Evolutionary conservation across 352 stramenopile genomes (phyloP), one percentile per base, ranked within the genome.

Genomic region (Phytophthora agathidicida): DNA sequence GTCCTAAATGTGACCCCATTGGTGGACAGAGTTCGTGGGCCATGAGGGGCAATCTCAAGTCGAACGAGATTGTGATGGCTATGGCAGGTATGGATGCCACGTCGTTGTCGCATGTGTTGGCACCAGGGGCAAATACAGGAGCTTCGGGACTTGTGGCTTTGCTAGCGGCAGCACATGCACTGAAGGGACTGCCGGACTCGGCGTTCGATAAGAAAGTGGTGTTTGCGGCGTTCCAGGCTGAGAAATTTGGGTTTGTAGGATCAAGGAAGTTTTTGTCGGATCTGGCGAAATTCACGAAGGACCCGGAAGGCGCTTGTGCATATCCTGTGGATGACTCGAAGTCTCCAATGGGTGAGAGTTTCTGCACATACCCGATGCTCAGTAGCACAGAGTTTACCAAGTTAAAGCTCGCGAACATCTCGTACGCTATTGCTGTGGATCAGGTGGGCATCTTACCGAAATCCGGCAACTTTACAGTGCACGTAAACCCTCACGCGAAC

Each of bases 211-310:
- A 91, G 61, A 77, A 84, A 52, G 70, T 95, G 41, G 82, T 93
- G 48, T 95, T 95, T 71, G 80, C 83, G 1, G 71, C 75, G 24
- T 95, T 95, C 66, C 83, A 93, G 47, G 81, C 69, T 5, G 86
- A 95, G 44, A 88, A 86, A 22, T 93, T 80, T 45, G 86, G 86
- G 13, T 95, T 95, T 69, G 83, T 91, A 3, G 86, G 86, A 37
- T 95, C 86, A 28, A 78, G 86, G 14, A 80, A 77, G 42, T 92
- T 95, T 55, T 62, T 95, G 3, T 70, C 73, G 7, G 86, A 95
- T 52, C 30, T 93, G 20, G 60, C 78, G 35, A 65, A 63, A 37
- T 88, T 88, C 32, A 74, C 67, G 0, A 75, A 79, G 17, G 60
- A 86, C n/a, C 51, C 66, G 3, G 57, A 75, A 22, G 61, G 43